These are phyloP conservation scores for Aquilaria yunnanensis DNA, from an alignment of 345 rosid species.

Conservation along the genomic window DNA sequence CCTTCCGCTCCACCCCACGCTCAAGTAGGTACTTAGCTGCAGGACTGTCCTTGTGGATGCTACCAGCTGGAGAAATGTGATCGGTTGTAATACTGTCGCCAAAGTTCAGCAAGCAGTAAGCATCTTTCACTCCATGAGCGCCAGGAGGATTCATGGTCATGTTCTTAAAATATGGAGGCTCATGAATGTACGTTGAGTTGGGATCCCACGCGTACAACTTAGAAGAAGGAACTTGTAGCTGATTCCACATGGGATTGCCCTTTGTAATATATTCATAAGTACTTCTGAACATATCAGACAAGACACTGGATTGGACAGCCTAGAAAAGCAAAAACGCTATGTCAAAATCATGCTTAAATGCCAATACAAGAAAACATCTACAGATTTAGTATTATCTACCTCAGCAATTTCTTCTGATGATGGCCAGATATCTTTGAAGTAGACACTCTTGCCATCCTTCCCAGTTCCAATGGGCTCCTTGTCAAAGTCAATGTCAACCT, in stretches of 20 bases:
- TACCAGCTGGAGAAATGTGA: conserved; percentile 98
- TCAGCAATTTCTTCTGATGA: conserved; percentile 81
- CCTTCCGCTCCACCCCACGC: conserved; percentile 68
- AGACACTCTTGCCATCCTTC: conserved; percentile 80
- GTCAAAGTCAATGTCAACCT: conserved; percentile 96
- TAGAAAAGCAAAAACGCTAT: conserved; percentile 20
- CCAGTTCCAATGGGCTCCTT: conserved; percentile 89
- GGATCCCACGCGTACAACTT: conserved; percentile 77
- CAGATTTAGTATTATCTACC: conserved; percentile 34
- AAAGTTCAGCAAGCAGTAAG: conserved; percentile 85
- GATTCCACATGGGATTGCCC: conserved; percentile 96
- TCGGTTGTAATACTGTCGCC: conserved; percentile 99
- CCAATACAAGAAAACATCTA: not conserved
- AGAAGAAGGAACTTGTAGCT: conserved; percentile 53
- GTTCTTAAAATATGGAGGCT: conserved; percentile 92
- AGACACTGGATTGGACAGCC: conserved; percentile 91
- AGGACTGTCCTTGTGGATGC: conserved; percentile 94
- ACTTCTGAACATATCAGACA: conserved; percentile 92
- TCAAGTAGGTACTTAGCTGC: conserved; percentile 83
- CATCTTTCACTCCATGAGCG: conserved; percentile 83
- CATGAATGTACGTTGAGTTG: conserved; percentile 92
- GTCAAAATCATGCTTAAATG: conserved; percentile 10
- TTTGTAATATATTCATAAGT: conserved; percentile 89
- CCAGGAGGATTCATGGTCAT: conserved; percentile 96
- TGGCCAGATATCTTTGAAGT: conserved; percentile 95